Evolutionary conservation across 495 filamentous ascomycete genomes (phyloP).

Genomic region (Letharia lupina): DNA sequence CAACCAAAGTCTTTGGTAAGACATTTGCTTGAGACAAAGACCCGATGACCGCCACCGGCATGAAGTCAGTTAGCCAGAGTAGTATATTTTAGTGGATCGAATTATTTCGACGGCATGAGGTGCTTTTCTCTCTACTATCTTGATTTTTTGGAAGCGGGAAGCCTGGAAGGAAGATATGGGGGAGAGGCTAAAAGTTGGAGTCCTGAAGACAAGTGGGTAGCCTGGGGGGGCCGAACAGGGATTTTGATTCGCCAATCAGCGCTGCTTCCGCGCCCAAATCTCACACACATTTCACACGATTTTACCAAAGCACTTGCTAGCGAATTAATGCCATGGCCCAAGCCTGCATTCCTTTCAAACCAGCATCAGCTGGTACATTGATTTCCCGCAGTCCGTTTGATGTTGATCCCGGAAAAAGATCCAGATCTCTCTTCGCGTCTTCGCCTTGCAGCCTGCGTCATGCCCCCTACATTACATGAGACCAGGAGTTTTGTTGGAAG

Average conservation of each 20-base stretch:
- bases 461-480: neutral
- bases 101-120: slow-evolving; percentile 7
- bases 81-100: neutral
- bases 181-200: slow-evolving; percentile 4
- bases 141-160: slow-evolving; percentile 14
- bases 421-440: slow-evolving; percentile 5
- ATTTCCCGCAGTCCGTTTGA: slow-evolving; percentile 2
- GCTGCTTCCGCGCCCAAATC: slow-evolving; percentile 8
- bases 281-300: neutral
- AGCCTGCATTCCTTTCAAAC: slow-evolving; percentile 1
- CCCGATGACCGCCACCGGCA: slow-evolving; percentile 14
- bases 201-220: slow-evolving; percentile 13
- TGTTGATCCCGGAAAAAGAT: slow-evolving; percentile 1
- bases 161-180: slow-evolving; percentile 12
- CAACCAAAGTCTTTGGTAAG: slow-evolving; percentile 13
- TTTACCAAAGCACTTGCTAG: neutral
- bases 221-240: slow-evolving; percentile 13
- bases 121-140: neutral
- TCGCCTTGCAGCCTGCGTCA: neutral
- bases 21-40: slow-evolving; percentile 5
- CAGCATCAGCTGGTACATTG: neutral
- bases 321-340: neutral
- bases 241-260: slow-evolving; percentile 13
- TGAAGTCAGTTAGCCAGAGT: slow-evolving; percentile 5
- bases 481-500: slow-evolving; percentile 1